Conservation (phyloP, 768 basidiomycete species). For the Kwoniella heveanensis region DNA sequence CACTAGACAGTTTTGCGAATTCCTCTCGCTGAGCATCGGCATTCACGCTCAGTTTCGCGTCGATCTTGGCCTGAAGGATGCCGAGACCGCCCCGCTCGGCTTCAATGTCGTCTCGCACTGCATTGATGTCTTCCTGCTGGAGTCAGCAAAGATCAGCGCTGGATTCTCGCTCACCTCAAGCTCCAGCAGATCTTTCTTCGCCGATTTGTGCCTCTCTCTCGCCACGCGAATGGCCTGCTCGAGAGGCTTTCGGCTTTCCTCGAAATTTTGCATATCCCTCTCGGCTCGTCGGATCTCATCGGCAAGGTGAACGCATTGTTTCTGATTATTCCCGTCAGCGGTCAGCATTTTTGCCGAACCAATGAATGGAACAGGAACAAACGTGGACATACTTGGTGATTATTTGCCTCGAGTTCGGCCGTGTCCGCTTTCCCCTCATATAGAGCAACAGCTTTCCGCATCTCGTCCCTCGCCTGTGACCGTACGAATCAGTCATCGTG, state of each 20-base stretch:
- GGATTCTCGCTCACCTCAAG: conserved; percentile 12
- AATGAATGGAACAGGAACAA: neutral
- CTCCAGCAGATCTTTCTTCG: conserved; percentile 8
- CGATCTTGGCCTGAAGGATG: conserved; percentile 18
- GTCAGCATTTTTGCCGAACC: too few relatives aligned
- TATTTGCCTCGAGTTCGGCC: conserved; percentile 54
- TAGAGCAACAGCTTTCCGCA: neutral
- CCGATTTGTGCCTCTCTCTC: conserved; percentile 1
- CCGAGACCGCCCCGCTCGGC: conserved; percentile 9
- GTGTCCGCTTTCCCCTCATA: conserved; percentile 51
- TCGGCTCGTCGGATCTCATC: conserved; percentile 12
- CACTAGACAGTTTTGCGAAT: neutral
- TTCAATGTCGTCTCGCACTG: conserved; percentile 15
- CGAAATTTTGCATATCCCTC: conserved; percentile 9
- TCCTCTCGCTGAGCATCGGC: conserved; percentile 7
- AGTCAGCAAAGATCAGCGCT: conserved; percentile 53
- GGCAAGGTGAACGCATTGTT: conserved; percentile 5
- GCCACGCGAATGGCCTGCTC: conserved; percentile 10
- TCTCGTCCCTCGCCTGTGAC: conserved; percentile 7
- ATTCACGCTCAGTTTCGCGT: conserved; percentile 14
- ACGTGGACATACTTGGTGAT: conserved; percentile 59
- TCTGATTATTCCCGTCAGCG: neutral
- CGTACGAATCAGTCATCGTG: neutral
- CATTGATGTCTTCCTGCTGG: conserved; percentile 62
- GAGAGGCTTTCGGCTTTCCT: conserved; percentile 13